Base-by-base conservation (phyloP, 2,329 filamentous ascomycete species). In the Phoma herbarum region DNA sequence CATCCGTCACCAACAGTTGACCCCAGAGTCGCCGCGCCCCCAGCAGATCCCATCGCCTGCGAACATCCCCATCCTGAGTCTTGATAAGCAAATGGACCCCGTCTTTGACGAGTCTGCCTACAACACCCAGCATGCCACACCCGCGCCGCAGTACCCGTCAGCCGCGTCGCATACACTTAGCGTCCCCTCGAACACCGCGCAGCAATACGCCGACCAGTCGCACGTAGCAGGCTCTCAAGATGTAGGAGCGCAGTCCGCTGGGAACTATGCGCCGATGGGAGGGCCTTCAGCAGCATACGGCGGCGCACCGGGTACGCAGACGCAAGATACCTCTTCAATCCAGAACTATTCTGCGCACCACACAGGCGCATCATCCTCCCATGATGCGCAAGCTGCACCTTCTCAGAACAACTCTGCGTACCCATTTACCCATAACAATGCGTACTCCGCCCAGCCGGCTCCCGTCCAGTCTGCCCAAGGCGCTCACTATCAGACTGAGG, bases 1-100 rank as follows among this genome's bases (percentile, higher is more conserved):
- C 75, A 86, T 87, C 74, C 85, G 84, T 73, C 86, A 86, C 78
- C 84, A 87, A 75, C 85, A 85, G 65, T 79, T 89, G 71, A 89
- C 87, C 72, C 89, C 89, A 64, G 86, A 89, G 72, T 90, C 88
- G 74, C 89, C 89, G 71, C 87, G 88, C 69, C 89, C 89, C 66
- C 78, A 90, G 68, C 87, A 90, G 77, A 81, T 88, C 65, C 84
- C 88, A 65, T 85, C 88, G 76, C 87, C 88, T 52, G 84, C 86
- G 67, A 89, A 86, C 66, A 90, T 91, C 59, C 87, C 88, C 57
- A 85, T 91, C 53, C 65, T 53, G 81, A 54, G 49, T 25, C 63
- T 91, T 71, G 84, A 88, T 73, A 87, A 88, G 73, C 88, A 90
- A 79, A 91, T 87, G 85, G 88, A 91, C 78, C 86, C 87, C 53